Percentiles rank a stretch among this genome's conserved stretches.
Conservation (phyloP, 768 basidiomycete genomes). For the Dentipellis sp. region DNA sequence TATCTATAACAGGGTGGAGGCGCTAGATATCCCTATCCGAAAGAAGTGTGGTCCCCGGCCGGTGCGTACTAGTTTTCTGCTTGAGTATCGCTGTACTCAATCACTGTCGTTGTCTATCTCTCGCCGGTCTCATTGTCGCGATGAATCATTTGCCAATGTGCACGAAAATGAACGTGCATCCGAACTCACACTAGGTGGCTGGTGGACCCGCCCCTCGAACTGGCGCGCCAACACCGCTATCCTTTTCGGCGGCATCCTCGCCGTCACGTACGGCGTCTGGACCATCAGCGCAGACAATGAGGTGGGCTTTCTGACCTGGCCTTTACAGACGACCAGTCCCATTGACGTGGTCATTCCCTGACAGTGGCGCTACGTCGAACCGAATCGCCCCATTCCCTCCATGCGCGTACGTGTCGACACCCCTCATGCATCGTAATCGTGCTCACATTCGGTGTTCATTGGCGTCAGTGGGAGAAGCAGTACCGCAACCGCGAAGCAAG, state of each 20-base stretch:
- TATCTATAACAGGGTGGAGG: constrained; percentile 57
- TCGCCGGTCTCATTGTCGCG: not conserved
- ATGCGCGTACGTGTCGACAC: constrained; percentile 10
- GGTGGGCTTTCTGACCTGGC: constrained; percentile 35
- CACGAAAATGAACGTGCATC: not conserved
- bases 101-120: not conserved
- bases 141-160: not conserved
- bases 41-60: constrained; percentile 91
- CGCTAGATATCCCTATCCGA: constrained; percentile 85
- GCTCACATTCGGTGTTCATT: not conserved
- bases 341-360: not conserved
- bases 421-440: not conserved
- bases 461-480: constrained; percentile 12
- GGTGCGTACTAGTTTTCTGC: constrained; percentile 36
- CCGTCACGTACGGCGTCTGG: constrained; percentile 61
- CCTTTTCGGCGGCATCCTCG: constrained; percentile 56
- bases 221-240: constrained; percentile 85
- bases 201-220: constrained; percentile 90
- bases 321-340: not conserved
- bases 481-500: constrained; percentile 1
- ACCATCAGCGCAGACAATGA: constrained; percentile 68
- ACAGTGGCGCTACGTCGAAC: constrained; percentile 11
- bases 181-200: constrained; percentile 55
- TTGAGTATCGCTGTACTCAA: not conserved
- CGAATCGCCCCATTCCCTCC: constrained; percentile 12